Conservation (phyloP, 148 eudicot genomes). For the Rhododendron vialii region DNA sequence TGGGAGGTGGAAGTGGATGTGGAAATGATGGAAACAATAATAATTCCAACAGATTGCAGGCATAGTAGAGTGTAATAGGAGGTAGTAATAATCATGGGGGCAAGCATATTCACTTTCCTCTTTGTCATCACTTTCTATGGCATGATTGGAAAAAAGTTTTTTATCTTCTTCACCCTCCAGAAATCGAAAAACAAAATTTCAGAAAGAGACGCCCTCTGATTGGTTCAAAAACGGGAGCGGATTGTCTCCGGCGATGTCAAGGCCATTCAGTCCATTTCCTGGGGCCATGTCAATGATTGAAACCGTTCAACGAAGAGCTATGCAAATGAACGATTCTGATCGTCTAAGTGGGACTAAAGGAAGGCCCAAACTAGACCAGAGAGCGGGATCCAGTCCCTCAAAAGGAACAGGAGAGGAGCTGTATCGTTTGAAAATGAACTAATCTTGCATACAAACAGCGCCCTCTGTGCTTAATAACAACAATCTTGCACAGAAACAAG, state of each 20-base stretch:
- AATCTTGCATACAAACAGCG: neutral
- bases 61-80: neutral
- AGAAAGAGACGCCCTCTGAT: neutral
- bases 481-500: neutral
- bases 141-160: conserved; percentile 30
- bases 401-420: neutral
- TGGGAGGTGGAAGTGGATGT: conserved; percentile 37
- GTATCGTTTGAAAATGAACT: neutral
- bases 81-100: conserved; percentile 18
- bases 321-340: neutral
- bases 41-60: neutral
- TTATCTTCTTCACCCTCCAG: conserved; percentile 12
- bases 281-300: neutral
- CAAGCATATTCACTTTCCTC: conserved; percentile 38
- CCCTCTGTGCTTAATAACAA: neutral
- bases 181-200: neutral
- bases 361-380: neutral
- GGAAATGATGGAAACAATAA: conserved; percentile 14
- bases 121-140: conserved; percentile 46
- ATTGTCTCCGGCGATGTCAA: neutral
- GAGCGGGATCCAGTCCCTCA: neutral
- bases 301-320: neutral
- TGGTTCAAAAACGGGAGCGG: neutral
- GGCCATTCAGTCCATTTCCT: neutral
- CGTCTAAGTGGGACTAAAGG: neutral